Evolutionary conservation across 805 yeast species (phyloP), one percentile per base, ranked within the genome.

Genomic region (Starmerella sp.): DNA sequence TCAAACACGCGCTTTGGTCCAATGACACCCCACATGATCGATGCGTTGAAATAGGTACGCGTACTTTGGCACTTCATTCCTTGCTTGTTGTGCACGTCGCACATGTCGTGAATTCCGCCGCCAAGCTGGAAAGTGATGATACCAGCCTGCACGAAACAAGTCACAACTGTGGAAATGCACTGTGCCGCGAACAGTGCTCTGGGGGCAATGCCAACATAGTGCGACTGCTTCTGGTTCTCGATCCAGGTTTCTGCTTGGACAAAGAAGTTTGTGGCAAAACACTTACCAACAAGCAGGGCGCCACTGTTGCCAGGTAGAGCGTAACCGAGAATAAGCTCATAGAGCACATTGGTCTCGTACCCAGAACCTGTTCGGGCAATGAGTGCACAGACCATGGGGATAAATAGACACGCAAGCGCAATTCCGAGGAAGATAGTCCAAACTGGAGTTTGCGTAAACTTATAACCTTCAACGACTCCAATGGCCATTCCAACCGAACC

Each of bases 231-330:
- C 61, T 73, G 62, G 49, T 39, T 79, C 63, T 77, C 74, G 47
- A 80, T 76, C 65, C 77, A 82, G 62, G 72, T 75, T 15, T 81
- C 80, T 11, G 86, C 84, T 67, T 81, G 86, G 31, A 77, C 77
- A 63, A 79, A 83, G 58, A 81, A 78, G 62, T 79, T 80, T 48
- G 78, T 77, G 48, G 80, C 80, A 47, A 69, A 73, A 0, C 77
- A 75, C 60, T 78, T 77, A 55, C 79, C 64, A 13, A 76, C 70
- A 73, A 76, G 77, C 53, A 78, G 66, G 4, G 83, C 82, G 44
- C 71, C 64, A 29, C 81, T 81, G 53, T 78, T 76, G 48, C 79
- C 80, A 15, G 80, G 80, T 22, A 78, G 70, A 51, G 80, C 75
- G 63, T 79, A 80, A 3, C 84, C 84, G 42, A 78, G 76, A 48